These are phyloP conservation scores for Vicia sativa DNA, from an alignment of 306 rosid species.

Conservation along the genomic window DNA sequence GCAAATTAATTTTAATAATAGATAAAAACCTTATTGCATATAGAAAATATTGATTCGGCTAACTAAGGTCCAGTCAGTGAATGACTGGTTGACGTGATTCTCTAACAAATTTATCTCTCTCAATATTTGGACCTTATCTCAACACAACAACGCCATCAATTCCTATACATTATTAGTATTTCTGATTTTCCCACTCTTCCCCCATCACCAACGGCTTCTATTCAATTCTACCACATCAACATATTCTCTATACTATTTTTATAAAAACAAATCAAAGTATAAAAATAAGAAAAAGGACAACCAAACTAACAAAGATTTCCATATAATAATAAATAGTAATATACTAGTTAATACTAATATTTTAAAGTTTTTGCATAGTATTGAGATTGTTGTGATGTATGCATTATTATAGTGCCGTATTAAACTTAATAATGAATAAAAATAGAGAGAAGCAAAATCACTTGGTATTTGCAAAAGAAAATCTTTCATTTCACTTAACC, in stretches of 20 bases:
- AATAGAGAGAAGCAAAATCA: slow-evolving; percentile 25
- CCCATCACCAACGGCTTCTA: slow-evolving; percentile 6
- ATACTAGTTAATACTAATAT: not conserved
- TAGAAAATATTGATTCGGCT: not conserved
- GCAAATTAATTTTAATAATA: too few species aligned
- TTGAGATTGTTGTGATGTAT: not conserved
- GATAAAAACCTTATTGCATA: too few species aligned
- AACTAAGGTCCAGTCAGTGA: slow-evolving; percentile 9
- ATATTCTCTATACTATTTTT: slow-evolving; percentile 6
- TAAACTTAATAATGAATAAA: not conserved
- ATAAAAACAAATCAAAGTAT: not conserved
- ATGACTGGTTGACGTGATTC: slow-evolving; percentile 5
- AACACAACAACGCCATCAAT: too few species aligned
- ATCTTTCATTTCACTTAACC: slow-evolving; percentile 17
- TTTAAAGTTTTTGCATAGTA: too few species aligned
- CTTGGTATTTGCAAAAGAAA: slow-evolving; percentile 8
- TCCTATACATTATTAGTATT: not conserved
- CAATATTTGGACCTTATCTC: slow-evolving; percentile 24
- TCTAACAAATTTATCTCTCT: not conserved
- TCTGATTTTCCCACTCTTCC: slow-evolving; percentile 5
- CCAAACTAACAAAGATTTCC: not conserved
- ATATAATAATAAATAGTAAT: not conserved
- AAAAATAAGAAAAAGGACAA: not conserved
- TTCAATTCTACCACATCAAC: not conserved
- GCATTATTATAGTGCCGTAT: slow-evolving; percentile 25